Percentiles rank a stretch among this genome's conserved stretches.
phyloP scores from a whole-genome alignment of 805 yeast species.

The Candida lessepsii region DNA sequence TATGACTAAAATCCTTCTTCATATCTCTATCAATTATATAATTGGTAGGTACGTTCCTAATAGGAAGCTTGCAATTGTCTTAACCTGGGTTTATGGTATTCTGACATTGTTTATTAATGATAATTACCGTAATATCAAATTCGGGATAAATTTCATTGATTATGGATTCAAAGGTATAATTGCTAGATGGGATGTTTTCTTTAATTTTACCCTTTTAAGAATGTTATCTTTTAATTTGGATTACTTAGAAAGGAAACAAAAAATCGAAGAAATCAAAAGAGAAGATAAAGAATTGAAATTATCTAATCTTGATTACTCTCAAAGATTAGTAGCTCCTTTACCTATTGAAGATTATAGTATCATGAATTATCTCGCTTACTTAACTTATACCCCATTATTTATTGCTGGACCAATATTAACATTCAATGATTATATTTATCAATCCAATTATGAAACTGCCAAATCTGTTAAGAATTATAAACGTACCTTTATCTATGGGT shows the following conservation, averaged over 20 bases:
- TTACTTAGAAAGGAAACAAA: constrained; percentile 46
- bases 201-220: constrained; percentile 83
- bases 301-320: constrained; percentile 50
- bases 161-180: constrained; percentile 69
- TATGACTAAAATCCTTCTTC: constrained; percentile 56
- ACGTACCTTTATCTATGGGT: constrained; percentile 58
- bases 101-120: constrained; percentile 77
- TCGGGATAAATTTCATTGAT: constrained; percentile 60
- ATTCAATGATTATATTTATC: constrained; percentile 86
- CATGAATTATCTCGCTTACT: constrained; percentile 70
- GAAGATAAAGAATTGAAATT: constrained; percentile 12
- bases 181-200: constrained; percentile 93
- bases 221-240: constrained; percentile 84
- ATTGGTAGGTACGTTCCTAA: constrained; percentile 43
- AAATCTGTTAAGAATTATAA: constrained; percentile 54
- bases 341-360: constrained; percentile 59
- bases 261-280: constrained; percentile 13
- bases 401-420: constrained; percentile 95
- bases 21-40: constrained; percentile 52
- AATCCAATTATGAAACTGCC: constrained; percentile 52
- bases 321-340: constrained; percentile 63
- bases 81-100: constrained; percentile 81
- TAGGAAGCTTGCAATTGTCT: constrained; percentile 36
- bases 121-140: constrained; percentile 51
- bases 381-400: constrained; percentile 82